Base-by-base conservation (phyloP, 805 yeast genomes). In the Schwanniomyces occidentalis region DNA sequence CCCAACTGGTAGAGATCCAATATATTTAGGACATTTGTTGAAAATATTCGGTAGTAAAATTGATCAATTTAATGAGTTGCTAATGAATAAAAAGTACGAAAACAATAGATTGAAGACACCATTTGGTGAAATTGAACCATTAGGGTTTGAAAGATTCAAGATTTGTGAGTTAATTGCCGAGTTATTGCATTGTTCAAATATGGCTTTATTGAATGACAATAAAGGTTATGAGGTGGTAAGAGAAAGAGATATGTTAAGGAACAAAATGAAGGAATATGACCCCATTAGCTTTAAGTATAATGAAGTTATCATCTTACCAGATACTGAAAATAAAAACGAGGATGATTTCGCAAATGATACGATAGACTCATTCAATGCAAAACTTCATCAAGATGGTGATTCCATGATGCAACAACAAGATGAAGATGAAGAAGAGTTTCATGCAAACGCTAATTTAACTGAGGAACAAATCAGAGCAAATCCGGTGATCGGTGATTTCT, bases 1-100 rank as follows among this genome's bases (percentile, higher is more conserved):
- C 6, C 75, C 75, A 10, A 67, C 71, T 5, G 71, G 73, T 8
- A 57, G 75, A 40, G 75, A 69, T 44, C 72, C 75, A 1, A 69
- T 69, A 30, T 69, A 67, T 45, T 54, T 69, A 40, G 75, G 75
- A 5, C 70, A 66, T 42, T 53, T 69, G 38, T 51, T 69, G 19
- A 49, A 56, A 40, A 69, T 69, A 4, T 69, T 69, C 42, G 70
- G 71, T 6, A 49, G 49, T 31, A 52, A 61, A 18, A 65, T 69
- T 31, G 52, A 53, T 7, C 56, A 61, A 12, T 69, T 68, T 48
- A 65, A 65, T 46, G 37, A 52, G 16, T 45, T 69, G n/a, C 48
- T 69, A 39, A 51, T 54, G 44, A 50, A 52, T 26, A 36, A 54
- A 8, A 44, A 46, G 16, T 42, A 42, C 36, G 45, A 25, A 15